Conservation (phyloP, 1,284 basidiomycete genomes). For the Phaffia rhodozyma region DNA sequence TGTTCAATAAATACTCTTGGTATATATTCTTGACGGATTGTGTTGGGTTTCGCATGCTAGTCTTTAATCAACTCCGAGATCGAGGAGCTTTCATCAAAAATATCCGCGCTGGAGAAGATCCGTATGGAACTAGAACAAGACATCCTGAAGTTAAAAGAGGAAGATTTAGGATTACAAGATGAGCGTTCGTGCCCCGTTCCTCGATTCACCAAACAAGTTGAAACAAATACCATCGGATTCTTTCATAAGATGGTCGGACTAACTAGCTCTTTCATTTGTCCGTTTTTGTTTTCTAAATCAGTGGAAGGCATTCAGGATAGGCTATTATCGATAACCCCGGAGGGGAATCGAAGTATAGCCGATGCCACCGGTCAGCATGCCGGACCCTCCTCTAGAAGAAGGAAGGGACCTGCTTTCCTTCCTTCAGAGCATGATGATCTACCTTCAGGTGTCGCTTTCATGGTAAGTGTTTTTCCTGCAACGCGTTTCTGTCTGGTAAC, state of each 20-base stretch:
- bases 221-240: constrained; percentile 1
- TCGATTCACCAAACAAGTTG: neutral
- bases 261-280: neutral
- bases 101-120: constrained; percentile 70
- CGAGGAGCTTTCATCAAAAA: constrained; percentile 73
- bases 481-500: neutral
- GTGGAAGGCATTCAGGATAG: constrained; percentile 80
- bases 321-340: constrained; percentile 29
- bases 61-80: constrained; percentile 74
- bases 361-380: constrained; percentile 6
- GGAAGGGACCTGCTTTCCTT: constrained; percentile 84
- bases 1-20: constrained; percentile 8
- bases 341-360: constrained; percentile 42
- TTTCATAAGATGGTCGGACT: neutral
- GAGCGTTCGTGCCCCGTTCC: constrained; percentile 46
- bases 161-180: constrained; percentile 89
- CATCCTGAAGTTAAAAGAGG: constrained; percentile 78
- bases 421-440: constrained; percentile 96
- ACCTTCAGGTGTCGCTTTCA: constrained; percentile 88
- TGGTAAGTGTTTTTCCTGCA: constrained; percentile 45
- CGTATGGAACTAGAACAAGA: constrained; percentile 68
- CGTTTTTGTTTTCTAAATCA: constrained; percentile 28
- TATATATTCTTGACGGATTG: neutral
- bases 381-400: constrained; percentile 46
- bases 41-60: constrained; percentile 35